Percentiles rank a stretch among this genome's conserved stretches.
Conservation (phyloP, 1,284 basidiomycete species). For the Xanthoconium separans region DNA sequence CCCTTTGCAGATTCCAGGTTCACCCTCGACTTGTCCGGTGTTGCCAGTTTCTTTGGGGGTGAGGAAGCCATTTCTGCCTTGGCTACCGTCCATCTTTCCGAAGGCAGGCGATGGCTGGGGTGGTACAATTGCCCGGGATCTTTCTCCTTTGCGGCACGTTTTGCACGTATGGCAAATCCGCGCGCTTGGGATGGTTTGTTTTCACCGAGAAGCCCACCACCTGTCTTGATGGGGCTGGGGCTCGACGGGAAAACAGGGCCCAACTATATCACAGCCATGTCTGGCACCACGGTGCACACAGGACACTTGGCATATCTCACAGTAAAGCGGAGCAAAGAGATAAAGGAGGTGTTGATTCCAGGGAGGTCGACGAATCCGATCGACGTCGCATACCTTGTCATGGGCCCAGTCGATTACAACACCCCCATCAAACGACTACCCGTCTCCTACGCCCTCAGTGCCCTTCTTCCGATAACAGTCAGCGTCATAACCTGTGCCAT, state of each 20-base stretch:
- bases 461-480: not conserved
- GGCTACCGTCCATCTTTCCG: slow-evolving; percentile 28
- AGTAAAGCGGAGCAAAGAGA: slow-evolving; percentile 16
- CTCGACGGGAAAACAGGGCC: slow-evolving; percentile 29
- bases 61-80: slow-evolving; percentile 33
- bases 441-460: not conserved
- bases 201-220: slow-evolving; percentile 16
- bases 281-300: slow-evolving; percentile 24
- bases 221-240: slow-evolving; percentile 19
- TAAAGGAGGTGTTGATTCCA: slow-evolving; percentile 7
- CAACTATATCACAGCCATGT: slow-evolving; percentile 26
- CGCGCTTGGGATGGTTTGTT: slow-evolving; percentile 23
- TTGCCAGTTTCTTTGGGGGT: slow-evolving; percentile 31
- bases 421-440: slow-evolving; percentile 7
- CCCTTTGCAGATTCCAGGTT: slow-evolving; percentile 17
- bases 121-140: slow-evolving; percentile 36
- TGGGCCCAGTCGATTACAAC: slow-evolving; percentile 18
- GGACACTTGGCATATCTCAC: slow-evolving; percentile 29
- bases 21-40: slow-evolving; percentile 22
- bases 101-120: slow-evolving; percentile 29
- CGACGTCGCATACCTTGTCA: slow-evolving; percentile 22
- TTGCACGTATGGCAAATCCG: slow-evolving; percentile 28
- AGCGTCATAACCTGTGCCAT: not conserved
- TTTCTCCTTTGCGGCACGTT: slow-evolving; percentile 28
- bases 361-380: slow-evolving; percentile 23